Base-by-base conservation (phyloP, 495 filamentous ascomycete genomes). In the Annulohypoxylon moriforme region DNA sequence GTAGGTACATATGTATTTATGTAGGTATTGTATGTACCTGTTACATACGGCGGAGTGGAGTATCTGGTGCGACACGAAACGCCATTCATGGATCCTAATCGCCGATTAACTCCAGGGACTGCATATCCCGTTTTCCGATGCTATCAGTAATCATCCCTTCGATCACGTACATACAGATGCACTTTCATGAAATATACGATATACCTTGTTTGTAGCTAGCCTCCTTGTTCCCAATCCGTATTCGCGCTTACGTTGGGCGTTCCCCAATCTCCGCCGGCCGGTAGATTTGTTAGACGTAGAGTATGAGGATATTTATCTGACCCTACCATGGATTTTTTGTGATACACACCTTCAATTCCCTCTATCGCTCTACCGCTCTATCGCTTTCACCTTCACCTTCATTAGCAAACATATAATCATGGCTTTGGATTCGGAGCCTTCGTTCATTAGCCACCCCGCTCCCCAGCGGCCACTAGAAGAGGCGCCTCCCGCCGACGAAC, bases 91-190 rank as follows among this genome's bases (percentile, higher is more conserved):
- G n/a, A n/a, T 52, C 10, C 44, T 69, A 69, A 69, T 64, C 60
- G 52, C 67, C 67, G 67, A 11, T 69, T 64, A 69, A 69, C 67
- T 69, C 67, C 67, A 50, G 24, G 24, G 29, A 18, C 14, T 18
- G 50, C 46, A 40, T 27, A 27, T 50, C 1, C 9, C 14, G 22
- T 47, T 31, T 34, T 10, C 27, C 20, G 10, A 36, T 4, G 34
- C n/a, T 13, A 36, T 8, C 8, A 25, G 8, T 27, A 27, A 50
- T 29, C 57, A 29, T 46, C 31, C 57, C 57, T 25, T 22, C 20
- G 29, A 62, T 34, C 36, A 40, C 36, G n/a, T 49, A 31, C 56
- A 38, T 40, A 42, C 16, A 16, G 0, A 0, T 16, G 2, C 11
- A 38, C 8, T 10, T 7, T 22, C 1, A 7, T 22, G n/a, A n/a